These are phyloP conservation scores for Xylariomycetidae sp. DNA, from an alignment of 2,329 filamentous ascomycete genomes.

Conservation along the genomic window DNA sequence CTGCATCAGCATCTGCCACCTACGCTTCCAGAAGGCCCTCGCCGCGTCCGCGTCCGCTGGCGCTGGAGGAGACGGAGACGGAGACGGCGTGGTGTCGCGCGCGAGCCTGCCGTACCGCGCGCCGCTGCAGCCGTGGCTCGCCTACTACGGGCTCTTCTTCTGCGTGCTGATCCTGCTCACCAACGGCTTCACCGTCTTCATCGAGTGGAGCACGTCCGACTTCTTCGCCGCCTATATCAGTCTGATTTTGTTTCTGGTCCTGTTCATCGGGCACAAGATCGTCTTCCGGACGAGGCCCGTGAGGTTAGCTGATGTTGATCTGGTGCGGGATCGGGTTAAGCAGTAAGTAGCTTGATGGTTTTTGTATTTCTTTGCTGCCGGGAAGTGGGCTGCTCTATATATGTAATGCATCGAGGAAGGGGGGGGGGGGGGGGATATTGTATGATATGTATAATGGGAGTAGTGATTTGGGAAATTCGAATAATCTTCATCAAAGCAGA, in stretches of 20 bases:
- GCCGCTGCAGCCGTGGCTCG: constrained; percentile 58
- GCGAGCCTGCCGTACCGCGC: constrained; percentile 56
- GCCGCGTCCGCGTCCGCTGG: too few species aligned
- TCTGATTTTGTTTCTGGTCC: constrained; percentile 56
- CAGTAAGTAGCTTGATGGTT: too few species aligned
- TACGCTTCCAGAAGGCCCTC: constrained; percentile 61
- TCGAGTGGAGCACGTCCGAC: constrained; percentile 53
- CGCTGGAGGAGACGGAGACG: too few species aligned
- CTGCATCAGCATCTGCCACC: constrained; percentile 59
- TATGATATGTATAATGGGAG: too few species aligned
- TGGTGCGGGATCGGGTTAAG: constrained; percentile 21
- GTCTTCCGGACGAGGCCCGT: constrained; percentile 23
- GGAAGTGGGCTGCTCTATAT: too few species aligned
- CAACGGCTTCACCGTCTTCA: constrained; percentile 65
- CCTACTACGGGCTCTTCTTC: constrained; percentile 63
- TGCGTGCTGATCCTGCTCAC: constrained; percentile 61
- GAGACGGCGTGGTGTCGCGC: constrained; percentile 58
- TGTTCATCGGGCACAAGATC: constrained; percentile 59
- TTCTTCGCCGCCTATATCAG: constrained; percentile 65
- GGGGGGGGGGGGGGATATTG: too few species aligned
- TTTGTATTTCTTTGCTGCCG: too few species aligned
- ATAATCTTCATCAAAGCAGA: too few species aligned
- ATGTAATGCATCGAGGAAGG: too few species aligned
- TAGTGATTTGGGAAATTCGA: too few species aligned
- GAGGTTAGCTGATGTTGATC: constrained; percentile 21